Conservation (phyloP, 495 filamentous ascomycete genomes). For the Corynascus novoguineensis region DNA sequence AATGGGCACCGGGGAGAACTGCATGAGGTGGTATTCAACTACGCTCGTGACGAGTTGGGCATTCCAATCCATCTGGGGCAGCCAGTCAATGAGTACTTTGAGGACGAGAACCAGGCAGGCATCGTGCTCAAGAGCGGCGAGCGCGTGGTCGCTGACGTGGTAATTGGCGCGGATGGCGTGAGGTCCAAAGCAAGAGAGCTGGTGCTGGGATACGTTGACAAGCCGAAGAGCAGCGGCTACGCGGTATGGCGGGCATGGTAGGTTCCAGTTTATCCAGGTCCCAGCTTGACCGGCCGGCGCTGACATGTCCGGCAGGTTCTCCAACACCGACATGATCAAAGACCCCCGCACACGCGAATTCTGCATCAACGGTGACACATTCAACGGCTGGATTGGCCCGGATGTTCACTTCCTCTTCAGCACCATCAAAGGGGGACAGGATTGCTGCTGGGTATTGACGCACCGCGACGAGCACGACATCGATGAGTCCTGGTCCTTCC, state of each 20-base stretch:
- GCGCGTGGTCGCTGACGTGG: constrained; percentile 48
- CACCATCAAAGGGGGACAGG: constrained; percentile 54
- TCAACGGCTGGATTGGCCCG: constrained; percentile 56
- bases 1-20: constrained; percentile 58
- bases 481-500: constrained; percentile 57
- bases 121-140: constrained; percentile 50
- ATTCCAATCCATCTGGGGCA: constrained; percentile 54
- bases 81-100: constrained; percentile 51
- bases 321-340: constrained; percentile 54
- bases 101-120: constrained; percentile 47
- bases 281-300: neutral
- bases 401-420: constrained; percentile 57
- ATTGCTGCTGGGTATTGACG: constrained; percentile 62
- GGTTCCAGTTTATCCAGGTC: neutral
- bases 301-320: constrained; percentile 37
- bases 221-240: constrained; percentile 54
- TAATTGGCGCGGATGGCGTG: constrained; percentile 57
- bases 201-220: constrained; percentile 55
- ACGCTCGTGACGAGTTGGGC: constrained; percentile 48
- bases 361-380: constrained; percentile 57
- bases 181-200: constrained; percentile 53
- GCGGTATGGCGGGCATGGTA: constrained; percentile 56
- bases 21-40: constrained; percentile 54
- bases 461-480: constrained; percentile 56
- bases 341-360: constrained; percentile 55